Percentiles rank a stretch among this genome's conserved stretches.
These are phyloP conservation scores for Nakazawaea wickerhamii DNA, from an alignment of 805 yeast species.

Conservation along the genomic window DNA sequence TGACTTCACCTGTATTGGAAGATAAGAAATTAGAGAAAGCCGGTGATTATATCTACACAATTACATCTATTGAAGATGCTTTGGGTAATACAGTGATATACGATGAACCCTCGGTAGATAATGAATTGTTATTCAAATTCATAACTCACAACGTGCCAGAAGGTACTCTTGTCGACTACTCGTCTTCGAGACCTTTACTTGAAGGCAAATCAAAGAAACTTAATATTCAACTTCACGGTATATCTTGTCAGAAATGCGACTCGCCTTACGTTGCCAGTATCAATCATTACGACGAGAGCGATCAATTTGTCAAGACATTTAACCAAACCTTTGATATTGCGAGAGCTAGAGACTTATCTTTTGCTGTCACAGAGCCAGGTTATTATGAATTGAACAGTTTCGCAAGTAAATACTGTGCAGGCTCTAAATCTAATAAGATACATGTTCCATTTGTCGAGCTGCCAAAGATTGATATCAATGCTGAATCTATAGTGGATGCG, in stretches of 20 bases:
- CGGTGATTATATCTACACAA: constrained; percentile 52
- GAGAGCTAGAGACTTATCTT: constrained; percentile 22
- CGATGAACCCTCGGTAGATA: constrained; percentile 27
- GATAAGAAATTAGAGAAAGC: constrained; percentile 23
- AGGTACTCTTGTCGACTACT: constrained; percentile 38
- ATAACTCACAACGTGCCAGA: constrained; percentile 52
- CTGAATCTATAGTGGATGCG: constrained; percentile 67
- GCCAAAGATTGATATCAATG: constrained; percentile 38
- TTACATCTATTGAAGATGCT: constrained; percentile 59
- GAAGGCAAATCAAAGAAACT: constrained; percentile 27
- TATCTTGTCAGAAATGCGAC: constrained; percentile 29
- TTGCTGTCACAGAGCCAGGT: constrained; percentile 56
- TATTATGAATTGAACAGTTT: constrained; percentile 51
- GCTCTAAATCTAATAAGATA: constrained; percentile 54
- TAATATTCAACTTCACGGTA: constrained; percentile 21
- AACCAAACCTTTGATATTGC: constrained; percentile 25
- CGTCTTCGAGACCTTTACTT: constrained; percentile 24
- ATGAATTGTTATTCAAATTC: constrained; percentile 39
- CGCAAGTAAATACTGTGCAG: constrained; percentile 59
- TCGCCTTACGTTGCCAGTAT: constrained; percentile 42
- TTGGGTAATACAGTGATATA: constrained; percentile 54
- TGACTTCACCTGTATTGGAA: constrained; percentile 24
- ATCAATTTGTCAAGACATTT: constrained; percentile 14
- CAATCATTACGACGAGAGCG: constrained; percentile 23
- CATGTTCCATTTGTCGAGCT: constrained; percentile 34